Evolutionary conservation across 2,329 filamentous ascomycete genomes (phyloP), one percentile per base, ranked within the genome.

Genomic region (Hypoxylon sp.): DNA sequence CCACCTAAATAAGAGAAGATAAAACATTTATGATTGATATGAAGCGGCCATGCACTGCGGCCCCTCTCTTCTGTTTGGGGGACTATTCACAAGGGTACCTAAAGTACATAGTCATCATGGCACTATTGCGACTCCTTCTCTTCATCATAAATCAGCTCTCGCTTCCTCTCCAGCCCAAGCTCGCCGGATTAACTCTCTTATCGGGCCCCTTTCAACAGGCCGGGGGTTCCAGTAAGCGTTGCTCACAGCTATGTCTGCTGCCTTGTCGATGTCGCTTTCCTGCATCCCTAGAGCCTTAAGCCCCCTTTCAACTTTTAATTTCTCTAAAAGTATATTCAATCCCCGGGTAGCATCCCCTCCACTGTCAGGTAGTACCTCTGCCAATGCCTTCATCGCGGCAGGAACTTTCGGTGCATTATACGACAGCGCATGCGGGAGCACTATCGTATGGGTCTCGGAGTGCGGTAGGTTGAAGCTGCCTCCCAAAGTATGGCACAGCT

Each of bases 401-500:
- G 85, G 83, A 1, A 88, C 81, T 0, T 76, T 78, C 0, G 86
- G 85, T 0, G 85, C 84, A 67, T 89, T 89, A 73, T 89, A 91
- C 2, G 87, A 84, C 2, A 90, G 76, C 0, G 86, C 85, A 70
- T 90, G 88, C 0, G 88, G 87, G 6, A 90, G 78, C 1, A 90
- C 82, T 30, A 87, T 84, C 0, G 87, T 87, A 70, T 91, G 89
- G 0, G 87, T 90, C 73, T 90, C 87, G 1, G 88, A 86, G 64
- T 91, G 88, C 0, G 88, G 87, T 5, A 91, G 80, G 65, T 85
- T 83, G 75, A 90, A 89, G 69, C 81, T 85, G 6, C 88, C 89
- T 22, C 88, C 88, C 1, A 90, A 79, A 0, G 85, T 86, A 72
- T 91, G 88, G 77, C 87, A 90, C 1, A 91, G 82, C 73, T 91